A percentile compares a stretch with the other conserved stretches of the same genome.
Conservation (phyloP, 129 eudicot species). For the Flaveria robusta region DNA sequence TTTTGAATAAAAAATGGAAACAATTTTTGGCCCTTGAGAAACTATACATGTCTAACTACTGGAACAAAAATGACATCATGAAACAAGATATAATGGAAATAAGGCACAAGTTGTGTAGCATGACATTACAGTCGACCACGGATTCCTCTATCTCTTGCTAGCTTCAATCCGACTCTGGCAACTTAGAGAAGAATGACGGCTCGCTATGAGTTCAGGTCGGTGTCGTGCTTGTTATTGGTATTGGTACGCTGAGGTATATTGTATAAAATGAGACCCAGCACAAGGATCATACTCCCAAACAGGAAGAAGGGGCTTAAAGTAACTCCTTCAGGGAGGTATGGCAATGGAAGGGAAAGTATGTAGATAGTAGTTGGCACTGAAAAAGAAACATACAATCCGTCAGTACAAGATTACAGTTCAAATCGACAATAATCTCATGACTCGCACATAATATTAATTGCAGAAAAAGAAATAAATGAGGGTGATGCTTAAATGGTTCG, state of each 20-base stretch:
- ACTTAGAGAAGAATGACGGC: no score
- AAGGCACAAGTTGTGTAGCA: no score
- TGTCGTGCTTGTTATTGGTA: neutral
- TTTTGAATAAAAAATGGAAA: no score
- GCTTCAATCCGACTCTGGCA: no score
- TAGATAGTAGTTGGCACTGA: slow-evolving; percentile 84
- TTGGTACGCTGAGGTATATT: slow-evolving; percentile 52
- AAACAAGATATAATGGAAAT: no score
- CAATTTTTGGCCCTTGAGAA: no score
- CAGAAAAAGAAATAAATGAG: neutral
- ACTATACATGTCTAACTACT: no score
- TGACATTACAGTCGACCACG: no score
- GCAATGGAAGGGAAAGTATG: slow-evolving; percentile 77
- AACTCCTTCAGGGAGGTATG: slow-evolving; percentile 72
- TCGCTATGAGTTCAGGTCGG: neutral
- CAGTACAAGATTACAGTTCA: neutral
- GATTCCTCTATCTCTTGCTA: no score
- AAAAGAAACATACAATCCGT: slow-evolving; percentile 20
- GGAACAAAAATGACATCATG: no score
- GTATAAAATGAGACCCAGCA: slow-evolving; percentile 74
- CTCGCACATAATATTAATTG: neutral
- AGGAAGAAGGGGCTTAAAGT: slow-evolving; percentile 69
- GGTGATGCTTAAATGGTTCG: neutral
- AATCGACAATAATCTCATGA: neutral
- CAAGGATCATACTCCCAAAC: slow-evolving; percentile 65